Conservation (phyloP, 2,329 filamentous ascomycete species). For the Sporothrix sp. region DNA sequence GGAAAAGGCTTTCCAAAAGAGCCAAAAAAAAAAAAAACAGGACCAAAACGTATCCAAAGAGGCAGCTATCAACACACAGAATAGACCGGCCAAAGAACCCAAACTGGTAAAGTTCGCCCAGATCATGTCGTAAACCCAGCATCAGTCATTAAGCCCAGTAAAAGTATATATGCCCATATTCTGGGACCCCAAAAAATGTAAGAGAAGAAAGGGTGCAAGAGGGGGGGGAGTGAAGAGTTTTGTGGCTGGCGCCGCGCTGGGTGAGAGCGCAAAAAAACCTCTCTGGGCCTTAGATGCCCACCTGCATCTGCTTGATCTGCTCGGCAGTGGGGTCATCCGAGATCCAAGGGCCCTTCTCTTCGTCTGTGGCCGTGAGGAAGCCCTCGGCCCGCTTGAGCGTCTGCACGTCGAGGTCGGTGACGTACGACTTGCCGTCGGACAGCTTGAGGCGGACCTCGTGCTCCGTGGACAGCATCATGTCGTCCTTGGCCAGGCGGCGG, state of each 20-base stretch:
- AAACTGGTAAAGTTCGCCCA: not conserved
- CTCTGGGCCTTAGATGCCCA: not conserved
- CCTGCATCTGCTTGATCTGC: conserved; percentile 46
- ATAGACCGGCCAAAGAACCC: not conserved
- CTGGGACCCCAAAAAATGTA: not conserved
- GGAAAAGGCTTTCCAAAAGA: conserved; percentile 7
- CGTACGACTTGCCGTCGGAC: conserved; percentile 64
- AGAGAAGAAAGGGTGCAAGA: not conserved
- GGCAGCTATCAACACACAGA: conserved; percentile 5
- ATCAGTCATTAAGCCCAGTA: conserved; percentile 11
- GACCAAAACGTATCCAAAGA: not conserved
- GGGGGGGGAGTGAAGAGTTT: not conserved
- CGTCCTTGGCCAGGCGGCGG: conserved; percentile 87
- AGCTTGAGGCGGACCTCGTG: conserved; percentile 86
- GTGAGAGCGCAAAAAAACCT: not conserved
- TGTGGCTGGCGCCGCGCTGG: too few relatives aligned
- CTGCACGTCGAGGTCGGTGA: conserved; percentile 88
- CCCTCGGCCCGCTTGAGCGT: conserved; percentile 82
- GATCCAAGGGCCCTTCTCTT: conserved; percentile 81
- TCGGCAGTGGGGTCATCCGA: conserved; percentile 59
- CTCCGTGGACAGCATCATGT: conserved; percentile 96
- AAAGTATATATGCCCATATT: not conserved
- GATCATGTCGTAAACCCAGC: conserved; percentile 4
- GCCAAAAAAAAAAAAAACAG: not conserved
- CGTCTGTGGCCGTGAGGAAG: conserved; percentile 66